Conservation (phyloP, 148 eudicot genomes). For the Cornus kousa region DNA sequence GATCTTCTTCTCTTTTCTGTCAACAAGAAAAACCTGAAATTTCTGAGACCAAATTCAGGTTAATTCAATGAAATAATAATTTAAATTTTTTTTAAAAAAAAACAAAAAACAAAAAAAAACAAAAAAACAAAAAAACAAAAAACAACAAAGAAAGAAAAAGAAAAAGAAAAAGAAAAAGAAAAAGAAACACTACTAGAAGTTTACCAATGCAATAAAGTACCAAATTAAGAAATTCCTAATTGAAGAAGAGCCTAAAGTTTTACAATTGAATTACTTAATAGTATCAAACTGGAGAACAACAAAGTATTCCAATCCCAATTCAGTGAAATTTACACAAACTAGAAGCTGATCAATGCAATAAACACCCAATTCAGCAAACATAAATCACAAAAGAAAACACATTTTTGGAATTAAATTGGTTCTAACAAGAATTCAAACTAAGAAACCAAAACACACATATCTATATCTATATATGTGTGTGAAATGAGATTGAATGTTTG, state of each 20-base stretch:
- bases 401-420: background rate
- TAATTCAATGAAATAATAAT: too few relatives aligned
- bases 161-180: too few relatives aligned
- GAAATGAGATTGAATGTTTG: background rate
- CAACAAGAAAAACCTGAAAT: background rate
- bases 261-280: background rate
- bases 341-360: background rate
- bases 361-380: background rate
- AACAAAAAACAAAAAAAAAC: too few relatives aligned
- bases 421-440: too few relatives aligned
- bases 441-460: background rate
- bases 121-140: too few relatives aligned
- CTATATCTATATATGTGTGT: too few relatives aligned
- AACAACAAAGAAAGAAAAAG: too few relatives aligned
- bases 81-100: too few relatives aligned
- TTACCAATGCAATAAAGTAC: background rate
- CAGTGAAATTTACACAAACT: background rate
- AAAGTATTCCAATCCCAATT: background rate
- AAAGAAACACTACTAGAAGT: background rate
- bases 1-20: slow-evolving; percentile 18
- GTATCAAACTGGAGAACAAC: background rate
- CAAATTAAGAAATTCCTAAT: background rate
- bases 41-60: background rate
- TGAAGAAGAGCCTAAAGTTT: background rate
- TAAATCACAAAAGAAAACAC: background rate